Percentiles rank a stretch among this genome's conserved stretches.
These are phyloP conservation scores for Rhytidhysteron rufulum DNA, from an alignment of 2,329 filamentous ascomycete genomes.

Conservation along the genomic window DNA sequence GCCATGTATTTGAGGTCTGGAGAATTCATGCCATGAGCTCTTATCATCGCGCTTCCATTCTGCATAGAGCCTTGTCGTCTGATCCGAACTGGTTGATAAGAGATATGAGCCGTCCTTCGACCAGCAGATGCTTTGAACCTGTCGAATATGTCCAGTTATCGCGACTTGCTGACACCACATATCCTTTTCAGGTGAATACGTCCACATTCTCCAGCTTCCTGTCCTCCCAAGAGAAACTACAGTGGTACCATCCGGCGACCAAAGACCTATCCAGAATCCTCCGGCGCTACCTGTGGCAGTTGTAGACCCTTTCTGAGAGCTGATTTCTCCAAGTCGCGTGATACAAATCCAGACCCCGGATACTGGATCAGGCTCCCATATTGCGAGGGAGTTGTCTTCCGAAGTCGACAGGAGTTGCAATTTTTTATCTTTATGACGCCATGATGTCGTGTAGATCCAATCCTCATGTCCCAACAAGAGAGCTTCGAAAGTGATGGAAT, in stretches of 20 bases:
- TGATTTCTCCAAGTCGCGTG: conserved; percentile 87
- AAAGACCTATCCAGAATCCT: conserved; percentile 93
- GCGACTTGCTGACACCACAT: conserved; percentile 74
- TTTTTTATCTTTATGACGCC: conserved; percentile 56
- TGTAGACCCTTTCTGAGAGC: conserved; percentile 89
- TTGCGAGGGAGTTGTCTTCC: conserved; percentile 88
- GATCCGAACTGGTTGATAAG: conserved; percentile 83
- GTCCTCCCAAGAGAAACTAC: conserved; percentile 84
- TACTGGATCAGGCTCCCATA: conserved; percentile 81
- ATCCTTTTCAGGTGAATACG: conserved; percentile 56
- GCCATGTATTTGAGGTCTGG: conserved; percentile 92
- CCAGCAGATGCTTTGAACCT: conserved; percentile 82
- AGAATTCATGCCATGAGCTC: conserved; percentile 88
- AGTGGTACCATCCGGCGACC: conserved; percentile 72
- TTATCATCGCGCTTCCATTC: conserved; percentile 60
- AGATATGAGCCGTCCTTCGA: conserved; percentile 77
- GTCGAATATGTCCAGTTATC: conserved; percentile 76
- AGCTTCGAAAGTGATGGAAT: conserved; percentile 88
- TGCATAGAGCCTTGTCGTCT: conserved; percentile 85
- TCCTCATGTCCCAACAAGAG: conserved; percentile 93
- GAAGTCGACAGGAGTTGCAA: conserved; percentile 82
- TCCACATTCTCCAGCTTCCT: conserved; percentile 90
- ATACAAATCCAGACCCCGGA: conserved; percentile 91
- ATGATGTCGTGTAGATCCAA: conserved; percentile 90
- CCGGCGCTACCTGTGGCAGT: conserved; percentile 94